phyloP scores from a whole-genome alignment of 805 yeast species.

The Hermanozyma aechmeae region DNA sequence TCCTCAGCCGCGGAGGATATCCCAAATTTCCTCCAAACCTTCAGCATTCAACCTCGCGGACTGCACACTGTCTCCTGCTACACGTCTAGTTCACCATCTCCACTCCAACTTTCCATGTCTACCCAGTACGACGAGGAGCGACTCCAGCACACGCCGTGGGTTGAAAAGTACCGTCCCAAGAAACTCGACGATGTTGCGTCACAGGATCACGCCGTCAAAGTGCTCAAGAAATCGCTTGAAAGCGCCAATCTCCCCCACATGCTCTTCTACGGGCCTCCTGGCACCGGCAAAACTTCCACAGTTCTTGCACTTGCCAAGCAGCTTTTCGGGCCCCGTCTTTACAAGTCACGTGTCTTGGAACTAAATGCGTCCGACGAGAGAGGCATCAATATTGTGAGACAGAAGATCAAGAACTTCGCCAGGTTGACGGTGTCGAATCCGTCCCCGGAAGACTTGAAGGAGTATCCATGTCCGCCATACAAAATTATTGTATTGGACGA shows the following conservation, averaged over 20 bases:
- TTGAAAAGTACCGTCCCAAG: slow-evolving; percentile 83
- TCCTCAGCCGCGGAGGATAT: too few species aligned
- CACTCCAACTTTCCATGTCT: too few species aligned
- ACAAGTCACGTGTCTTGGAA: slow-evolving; percentile 66
- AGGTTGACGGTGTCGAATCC: slow-evolving; percentile 79
- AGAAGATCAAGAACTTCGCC: slow-evolving; percentile 80
- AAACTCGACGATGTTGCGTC: slow-evolving; percentile 81
- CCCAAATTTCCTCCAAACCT: too few species aligned
- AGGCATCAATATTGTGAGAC: slow-evolving; percentile 81
- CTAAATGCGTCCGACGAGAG: slow-evolving; percentile 87
- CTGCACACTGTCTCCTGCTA: too few species aligned
- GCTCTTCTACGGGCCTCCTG: slow-evolving; percentile 91
- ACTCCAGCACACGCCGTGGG: slow-evolving; percentile 72
- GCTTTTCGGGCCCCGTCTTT: slow-evolving; percentile 61
- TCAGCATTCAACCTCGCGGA: too few species aligned
- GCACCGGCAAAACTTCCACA: slow-evolving; percentile 88
- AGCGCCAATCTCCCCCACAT: slow-evolving; percentile 85
- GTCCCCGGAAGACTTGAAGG: slow-evolving; percentile 49
- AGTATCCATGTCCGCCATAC: slow-evolving; percentile 95
- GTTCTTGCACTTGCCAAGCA: slow-evolving; percentile 75
- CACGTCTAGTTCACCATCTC: too few species aligned
- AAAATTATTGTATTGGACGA: slow-evolving; percentile 89
- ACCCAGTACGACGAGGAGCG: slow-evolving; percentile 29
- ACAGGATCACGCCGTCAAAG: slow-evolving; percentile 82
- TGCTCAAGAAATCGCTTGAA: slow-evolving; percentile 67